These are phyloP conservation scores for Globisporangium viniferum DNA, from an alignment of 352 stramenopile genomes.

Conservation along the genomic window DNA sequence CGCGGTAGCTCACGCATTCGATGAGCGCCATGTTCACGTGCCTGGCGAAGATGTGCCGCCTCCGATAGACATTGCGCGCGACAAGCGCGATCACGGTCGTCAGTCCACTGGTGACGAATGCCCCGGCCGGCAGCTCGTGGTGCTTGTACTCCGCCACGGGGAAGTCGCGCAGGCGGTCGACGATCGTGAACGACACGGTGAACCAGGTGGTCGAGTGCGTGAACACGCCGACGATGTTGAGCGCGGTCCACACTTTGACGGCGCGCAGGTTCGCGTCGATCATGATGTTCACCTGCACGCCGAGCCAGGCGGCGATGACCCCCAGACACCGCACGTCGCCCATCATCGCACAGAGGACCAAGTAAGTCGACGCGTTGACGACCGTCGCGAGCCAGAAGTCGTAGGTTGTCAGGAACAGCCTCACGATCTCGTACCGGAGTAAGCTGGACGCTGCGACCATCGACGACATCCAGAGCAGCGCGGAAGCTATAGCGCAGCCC, in stretches of 20 bases:
- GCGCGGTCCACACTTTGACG: conserved; percentile 7
- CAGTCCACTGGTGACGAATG: conserved; percentile 14
- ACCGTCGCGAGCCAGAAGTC: conserved; percentile 17
- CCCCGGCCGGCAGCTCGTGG: conserved; percentile 6
- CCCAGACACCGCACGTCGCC: neutral
- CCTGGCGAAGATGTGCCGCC: neutral
- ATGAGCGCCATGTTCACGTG: neutral
- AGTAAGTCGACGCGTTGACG: conserved; percentile 8
- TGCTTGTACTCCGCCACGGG: neutral
- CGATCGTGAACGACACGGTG: neutral
- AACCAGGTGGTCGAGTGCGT: conserved; percentile 6
- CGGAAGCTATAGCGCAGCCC: neutral
- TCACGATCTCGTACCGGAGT: conserved; percentile 15
- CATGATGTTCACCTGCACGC: conserved; percentile 16
- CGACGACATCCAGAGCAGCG: neutral
- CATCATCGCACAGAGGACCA: conserved; percentile 1
- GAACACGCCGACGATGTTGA: conserved; percentile 3
- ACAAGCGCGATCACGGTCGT: conserved; percentile 13
- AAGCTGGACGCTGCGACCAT: neutral
- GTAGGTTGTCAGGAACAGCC: conserved; percentile 9
- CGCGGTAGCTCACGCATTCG: conserved; percentile 16
- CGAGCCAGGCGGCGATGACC: conserved; percentile 2
- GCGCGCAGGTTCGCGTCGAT: conserved; percentile 17
- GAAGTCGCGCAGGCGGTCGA: conserved; percentile 4
- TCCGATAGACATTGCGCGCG: conserved; percentile 17